phyloP scores from a whole-genome alignment of 495 filamentous ascomycete genomes.

The Cercophora sp. region DNA sequence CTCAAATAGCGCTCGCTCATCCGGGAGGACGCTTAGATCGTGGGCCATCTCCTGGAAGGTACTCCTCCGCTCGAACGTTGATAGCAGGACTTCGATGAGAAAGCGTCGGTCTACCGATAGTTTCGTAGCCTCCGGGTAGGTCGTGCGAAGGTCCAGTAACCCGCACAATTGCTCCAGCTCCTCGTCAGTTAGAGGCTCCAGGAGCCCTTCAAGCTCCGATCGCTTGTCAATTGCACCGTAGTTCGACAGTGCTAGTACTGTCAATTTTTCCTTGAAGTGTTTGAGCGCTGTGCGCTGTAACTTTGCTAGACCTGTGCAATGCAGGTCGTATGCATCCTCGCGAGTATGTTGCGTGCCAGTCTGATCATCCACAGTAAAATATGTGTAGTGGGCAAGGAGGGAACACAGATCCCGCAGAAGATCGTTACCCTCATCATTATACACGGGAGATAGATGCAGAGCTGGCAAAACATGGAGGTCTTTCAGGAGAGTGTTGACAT shows the following conservation, averaged over 20 bases:
- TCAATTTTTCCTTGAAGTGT: constrained; percentile 85
- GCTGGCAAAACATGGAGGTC: constrained; percentile 84
- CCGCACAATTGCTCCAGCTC: constrained; percentile 68
- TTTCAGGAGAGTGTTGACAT: constrained; percentile 86
- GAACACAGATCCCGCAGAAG: constrained; percentile 77
- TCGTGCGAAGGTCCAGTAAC: constrained; percentile 70
- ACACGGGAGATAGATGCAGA: constrained; percentile 76
- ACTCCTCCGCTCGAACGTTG: constrained; percentile 68
- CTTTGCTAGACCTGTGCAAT: constrained; percentile 70
- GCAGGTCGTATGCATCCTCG: constrained; percentile 71
- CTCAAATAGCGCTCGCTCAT: constrained; percentile 83
- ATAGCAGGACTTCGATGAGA: constrained; percentile 72
- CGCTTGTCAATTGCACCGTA: constrained; percentile 81
- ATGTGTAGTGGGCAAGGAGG: constrained; percentile 76
- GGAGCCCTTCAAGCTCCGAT: constrained; percentile 71
- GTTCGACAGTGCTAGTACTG: constrained; percentile 85
- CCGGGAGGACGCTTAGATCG: constrained; percentile 72
- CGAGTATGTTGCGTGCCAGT: constrained; percentile 69
- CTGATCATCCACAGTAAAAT: constrained; percentile 90
- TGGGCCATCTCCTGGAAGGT: constrained; percentile 78
- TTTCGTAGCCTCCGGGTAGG: constrained; percentile 67
- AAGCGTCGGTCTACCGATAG: constrained; percentile 63
- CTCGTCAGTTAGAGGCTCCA: constrained; percentile 64
- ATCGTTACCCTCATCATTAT: constrained; percentile 66
- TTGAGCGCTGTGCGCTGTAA: constrained; percentile 80